A percentile compares a stretch with the other conserved stretches of the same genome.
phyloP scores from a whole-genome alignment of 108 stramenopile species.

The Nitzschia inconspicua region DNA sequence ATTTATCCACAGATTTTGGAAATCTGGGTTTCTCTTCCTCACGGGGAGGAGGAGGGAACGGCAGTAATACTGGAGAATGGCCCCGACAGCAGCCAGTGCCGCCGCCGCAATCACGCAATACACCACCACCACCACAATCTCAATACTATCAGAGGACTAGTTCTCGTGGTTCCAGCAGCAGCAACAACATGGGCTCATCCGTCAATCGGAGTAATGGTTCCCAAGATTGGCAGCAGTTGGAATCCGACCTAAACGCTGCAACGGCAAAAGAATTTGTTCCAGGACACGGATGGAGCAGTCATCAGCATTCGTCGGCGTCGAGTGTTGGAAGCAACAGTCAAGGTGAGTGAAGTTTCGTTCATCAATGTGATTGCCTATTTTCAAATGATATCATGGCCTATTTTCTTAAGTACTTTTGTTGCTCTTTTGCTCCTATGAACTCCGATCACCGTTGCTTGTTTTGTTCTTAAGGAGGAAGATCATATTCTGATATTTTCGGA shows the following conservation, averaged over 20 bases:
- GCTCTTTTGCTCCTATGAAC: too few relatives aligned
- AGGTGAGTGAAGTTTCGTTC: neutral
- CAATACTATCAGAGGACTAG: too few relatives aligned
- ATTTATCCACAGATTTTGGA: slow-evolving; percentile 11
- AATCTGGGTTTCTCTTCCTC: slow-evolving; percentile 24
- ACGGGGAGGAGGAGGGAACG: neutral
- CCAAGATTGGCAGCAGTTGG: slow-evolving; percentile 2
- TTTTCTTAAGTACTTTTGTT: too few relatives aligned
- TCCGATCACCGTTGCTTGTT: too few relatives aligned
- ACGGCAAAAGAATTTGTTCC: slow-evolving; percentile 46
- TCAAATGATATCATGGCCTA: too few relatives aligned
- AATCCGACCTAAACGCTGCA: slow-evolving; percentile 22
- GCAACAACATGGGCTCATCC: too few relatives aligned
- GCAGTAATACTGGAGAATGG: neutral
- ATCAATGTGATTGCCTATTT: too few relatives aligned
- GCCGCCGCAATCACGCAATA: neutral
- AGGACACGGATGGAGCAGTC: slow-evolving; percentile 35
- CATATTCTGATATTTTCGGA: slow-evolving; percentile 13
- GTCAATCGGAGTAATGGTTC: too few relatives aligned
- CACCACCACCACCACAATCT: neutral
- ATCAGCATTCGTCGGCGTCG: neutral
- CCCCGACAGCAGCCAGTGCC: neutral
- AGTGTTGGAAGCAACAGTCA: neutral
- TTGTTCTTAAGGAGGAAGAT: too few relatives aligned
- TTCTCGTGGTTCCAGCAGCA: too few relatives aligned